Base-by-base conservation (phyloP, 2,329 filamentous ascomycete genomes). In the Chrysoporthe cubensis region DNA sequence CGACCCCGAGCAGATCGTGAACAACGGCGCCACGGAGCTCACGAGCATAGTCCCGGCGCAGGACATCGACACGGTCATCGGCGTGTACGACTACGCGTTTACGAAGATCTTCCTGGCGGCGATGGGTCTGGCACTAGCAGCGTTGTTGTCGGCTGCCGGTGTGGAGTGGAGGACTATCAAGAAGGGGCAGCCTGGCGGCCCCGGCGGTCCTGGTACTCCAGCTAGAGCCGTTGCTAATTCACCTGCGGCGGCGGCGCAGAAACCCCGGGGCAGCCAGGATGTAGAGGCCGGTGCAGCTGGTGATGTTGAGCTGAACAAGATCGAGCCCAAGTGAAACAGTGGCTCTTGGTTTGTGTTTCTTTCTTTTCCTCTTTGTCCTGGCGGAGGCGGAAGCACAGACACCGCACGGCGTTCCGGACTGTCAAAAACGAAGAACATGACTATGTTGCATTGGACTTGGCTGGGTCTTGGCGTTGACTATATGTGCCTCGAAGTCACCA, bases 111-210 rank as follows among this genome's bases (percentile, higher is more conserved):
- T 91, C 74, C 84, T 90, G 67, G 85, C 88, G 1, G 83, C 83
- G 4, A 80, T 89, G 63, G 90, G 85, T 0, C 78, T 90, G 69
- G 82, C 84, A 0, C 77, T 83, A 6, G 74, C 85, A 1, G 85
- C 85, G 13, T 79, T 91, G 7, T n/a, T 90, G 11, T 87, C 85
- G 8, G 83, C 86, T 0, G 73, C 85, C 2, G 83, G 83, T 32
- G 84, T 92, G 71, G 85, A 91, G 76, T 92, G 90, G 90, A 87
- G 82, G 75, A 88, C 81, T 71, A 88, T 92, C 73, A 91, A 91
- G 81, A 87, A 86, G 73, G 74, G 70, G 0, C 73, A 70, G 62
- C 69, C 72, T 32, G 71, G 71, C 8, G 71, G 71, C 8, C 34
- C 44, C 7, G 54, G 59, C 21, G 68, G 57, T 6, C 37, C 48